Evolutionary conservation across 306 rosid genomes (phyloP).

Genomic region (Dryas drummondii): DNA sequence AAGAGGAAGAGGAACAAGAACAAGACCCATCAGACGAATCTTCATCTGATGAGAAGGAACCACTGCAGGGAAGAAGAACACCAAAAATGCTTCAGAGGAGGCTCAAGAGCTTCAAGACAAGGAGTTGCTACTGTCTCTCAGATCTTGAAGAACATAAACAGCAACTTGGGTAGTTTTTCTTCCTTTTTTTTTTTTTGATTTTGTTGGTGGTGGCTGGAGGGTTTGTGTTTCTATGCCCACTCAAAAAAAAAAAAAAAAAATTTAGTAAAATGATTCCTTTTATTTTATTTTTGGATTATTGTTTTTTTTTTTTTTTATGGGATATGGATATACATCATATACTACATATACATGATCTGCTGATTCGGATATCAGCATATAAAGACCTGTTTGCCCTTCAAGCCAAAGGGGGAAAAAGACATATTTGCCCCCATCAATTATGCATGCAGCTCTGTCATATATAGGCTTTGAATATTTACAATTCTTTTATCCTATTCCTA

Average conservation of each 20-base stretch:
- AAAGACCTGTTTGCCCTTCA: constrained; percentile 3
- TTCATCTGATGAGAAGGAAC: constrained; percentile 13
- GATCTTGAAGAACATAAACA: constrained; percentile 70
- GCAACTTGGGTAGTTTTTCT: constrained; percentile 20
- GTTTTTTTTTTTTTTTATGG: background rate
- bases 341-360: background rate
- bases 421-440: background rate
- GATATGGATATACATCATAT: constrained; percentile 9
- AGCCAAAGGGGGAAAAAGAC: too few relatives aligned
- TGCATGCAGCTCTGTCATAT: background rate
- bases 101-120: constrained; percentile 58
- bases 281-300: background rate
- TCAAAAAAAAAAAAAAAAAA: background rate
- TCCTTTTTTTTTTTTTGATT: background rate
- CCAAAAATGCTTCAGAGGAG: constrained; percentile 33
- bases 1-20: constrained; percentile 27
- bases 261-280: background rate
- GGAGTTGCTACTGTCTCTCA: constrained; percentile 71
- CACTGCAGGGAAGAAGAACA: constrained; percentile 27
- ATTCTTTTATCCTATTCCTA: background rate
- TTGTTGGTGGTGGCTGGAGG: constrained; percentile 8
- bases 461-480: background rate
- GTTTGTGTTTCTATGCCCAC: constrained; percentile 21
- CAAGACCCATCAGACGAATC: constrained; percentile 9
- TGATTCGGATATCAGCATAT: background rate